These are phyloP conservation scores for Lentinula raphanica DNA, from an alignment of 768 basidiomycete species.

Conservation along the genomic window DNA sequence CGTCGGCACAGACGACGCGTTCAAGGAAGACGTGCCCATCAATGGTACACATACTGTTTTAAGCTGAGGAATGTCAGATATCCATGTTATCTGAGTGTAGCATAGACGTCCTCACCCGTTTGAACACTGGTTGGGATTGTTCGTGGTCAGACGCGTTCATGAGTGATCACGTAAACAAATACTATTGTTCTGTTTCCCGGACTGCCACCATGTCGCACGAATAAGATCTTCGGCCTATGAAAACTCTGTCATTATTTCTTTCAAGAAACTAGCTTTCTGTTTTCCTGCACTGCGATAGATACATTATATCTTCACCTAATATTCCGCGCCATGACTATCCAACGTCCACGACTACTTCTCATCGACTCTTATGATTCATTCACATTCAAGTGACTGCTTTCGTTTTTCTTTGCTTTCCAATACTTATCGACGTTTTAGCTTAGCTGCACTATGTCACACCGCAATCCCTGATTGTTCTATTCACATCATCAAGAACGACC, in stretches of 20 bases:
- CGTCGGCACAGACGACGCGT: conserved; percentile 43
- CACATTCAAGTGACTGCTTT: conserved; percentile 61
- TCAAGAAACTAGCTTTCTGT: background rate
- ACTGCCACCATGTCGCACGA: background rate
- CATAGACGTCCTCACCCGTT: conserved; percentile 24
- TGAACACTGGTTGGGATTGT: conserved; percentile 28
- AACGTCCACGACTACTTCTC: conserved; percentile 53
- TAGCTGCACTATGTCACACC: conserved; percentile 64
- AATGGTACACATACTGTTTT: conserved; percentile 81
- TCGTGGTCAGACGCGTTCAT: conserved; percentile 16
- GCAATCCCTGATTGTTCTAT: conserved; percentile 58
- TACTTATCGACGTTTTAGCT: conserved; percentile 33
- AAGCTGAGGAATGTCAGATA: conserved; percentile 27
- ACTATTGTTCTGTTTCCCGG: background rate
- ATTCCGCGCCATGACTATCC: conserved; percentile 26
- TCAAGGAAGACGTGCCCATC: conserved; percentile 62
- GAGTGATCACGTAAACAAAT: background rate
- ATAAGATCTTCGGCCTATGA: background rate
- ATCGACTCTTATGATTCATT: conserved; percentile 87
- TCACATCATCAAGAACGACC: conserved; percentile 72
- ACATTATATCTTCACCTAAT: background rate
- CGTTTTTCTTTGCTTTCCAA: background rate
- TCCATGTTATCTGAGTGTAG: background rate
- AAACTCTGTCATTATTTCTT: background rate
- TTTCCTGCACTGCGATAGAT: background rate